Evolutionary conservation across 495 filamentous ascomycete genomes (phyloP), one percentile per base, ranked within the genome.

Genomic region (Trichoderma reesei): DNA sequence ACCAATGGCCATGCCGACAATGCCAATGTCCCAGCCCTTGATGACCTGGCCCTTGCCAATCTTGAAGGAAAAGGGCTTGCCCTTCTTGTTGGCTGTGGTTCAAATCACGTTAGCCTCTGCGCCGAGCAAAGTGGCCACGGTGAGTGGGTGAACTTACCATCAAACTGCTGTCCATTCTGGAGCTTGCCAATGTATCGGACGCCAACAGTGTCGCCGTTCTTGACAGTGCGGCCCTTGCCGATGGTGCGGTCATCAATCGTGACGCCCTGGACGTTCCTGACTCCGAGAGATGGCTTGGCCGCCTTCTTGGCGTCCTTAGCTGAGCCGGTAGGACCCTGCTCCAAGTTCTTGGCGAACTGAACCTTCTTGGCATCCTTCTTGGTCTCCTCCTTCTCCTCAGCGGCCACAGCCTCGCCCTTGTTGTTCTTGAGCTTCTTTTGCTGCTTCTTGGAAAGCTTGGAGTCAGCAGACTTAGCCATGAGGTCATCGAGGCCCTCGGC

Each of bases 391-490:
- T 85, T 84, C 67, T 85, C 80, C 73, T 87, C 84, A 56, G 78
- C 79, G 59, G 79, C 73, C 65, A 87, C 82, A 56, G 93, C 86
- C 67, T 96, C 86, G 59, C 93, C 93, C 72, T 92, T 88, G 80
- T 96, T 97, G 80, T 94, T 95, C 88, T 98, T 98, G 26, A 96
- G 82, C 83, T 97, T 99, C 86, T 99, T 98, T 70, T 87, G 86
- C 75, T 98, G 90, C 81, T 96, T 98, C 85, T 98, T 96, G 83
- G 86, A 93, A 62, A 95, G 82, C 70, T 88, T 88, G 66, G 83
- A 77, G 65, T 81, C 78, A 59, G 75, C 68, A 46, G 68, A 63
- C 60, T 76, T 72, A 39, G 69, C 72, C 65, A 88, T 86, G 78
- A 95, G 85, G 65, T 88, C 78, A 60, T 90, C 88, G 62, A 94